Conservation (phyloP, 179 eudicot species). For the Spergularia azorica region DNA sequence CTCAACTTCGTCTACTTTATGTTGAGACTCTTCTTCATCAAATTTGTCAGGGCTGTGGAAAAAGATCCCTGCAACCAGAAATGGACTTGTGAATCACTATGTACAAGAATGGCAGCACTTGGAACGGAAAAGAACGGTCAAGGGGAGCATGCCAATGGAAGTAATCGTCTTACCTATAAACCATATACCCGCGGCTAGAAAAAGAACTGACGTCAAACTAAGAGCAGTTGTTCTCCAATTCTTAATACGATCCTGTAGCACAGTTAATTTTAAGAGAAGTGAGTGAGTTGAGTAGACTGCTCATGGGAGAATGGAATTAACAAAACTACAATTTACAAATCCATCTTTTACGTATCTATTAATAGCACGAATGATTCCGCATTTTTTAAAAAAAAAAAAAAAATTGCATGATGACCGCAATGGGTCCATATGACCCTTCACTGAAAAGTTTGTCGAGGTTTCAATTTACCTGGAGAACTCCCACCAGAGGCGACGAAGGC, state of each 20-base stretch:
- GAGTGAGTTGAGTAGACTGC: neutral
- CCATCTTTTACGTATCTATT: neutral
- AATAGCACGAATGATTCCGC: neutral
- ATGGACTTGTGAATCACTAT: neutral
- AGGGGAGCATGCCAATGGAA: neutral
- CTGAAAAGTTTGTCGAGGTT: neutral
- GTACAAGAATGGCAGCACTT: neutral
- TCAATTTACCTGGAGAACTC: constrained; percentile 73
- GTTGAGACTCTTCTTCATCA: constrained; percentile 59
- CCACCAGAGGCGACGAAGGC: constrained; percentile 97
- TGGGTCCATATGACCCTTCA: no score
- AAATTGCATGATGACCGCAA: neutral
- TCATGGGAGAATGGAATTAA: neutral
- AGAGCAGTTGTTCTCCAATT: constrained; percentile 86
- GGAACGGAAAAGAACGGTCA: neutral
- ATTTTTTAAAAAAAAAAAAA: neutral
- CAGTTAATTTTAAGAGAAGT: neutral
- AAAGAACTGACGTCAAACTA: constrained; percentile 67
- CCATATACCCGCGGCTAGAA: constrained; percentile 81
- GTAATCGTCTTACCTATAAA: constrained; percentile 53
- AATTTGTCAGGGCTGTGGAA: constrained; percentile 60
- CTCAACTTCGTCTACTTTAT: constrained; percentile 21
- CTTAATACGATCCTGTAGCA: constrained; percentile 66
- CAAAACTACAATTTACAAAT: neutral
- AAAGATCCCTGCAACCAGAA: constrained; percentile 63